Evolutionary conservation across 208 protist genomes (phyloP).

Genomic region (Leishmania major): DNA sequence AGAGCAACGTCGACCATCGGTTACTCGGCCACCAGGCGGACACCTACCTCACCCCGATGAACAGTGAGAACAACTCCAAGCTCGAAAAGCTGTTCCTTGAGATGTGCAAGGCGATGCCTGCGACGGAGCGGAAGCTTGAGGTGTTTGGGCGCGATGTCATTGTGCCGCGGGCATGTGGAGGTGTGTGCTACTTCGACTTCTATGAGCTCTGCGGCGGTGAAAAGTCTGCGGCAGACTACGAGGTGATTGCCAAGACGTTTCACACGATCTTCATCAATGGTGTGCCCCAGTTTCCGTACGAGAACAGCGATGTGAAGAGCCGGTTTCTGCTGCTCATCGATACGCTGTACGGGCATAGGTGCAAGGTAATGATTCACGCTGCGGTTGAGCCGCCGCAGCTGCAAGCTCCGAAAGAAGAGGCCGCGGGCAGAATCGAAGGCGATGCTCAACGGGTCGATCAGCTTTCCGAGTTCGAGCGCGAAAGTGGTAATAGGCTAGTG

Average conservation of each 20-base stretch:
- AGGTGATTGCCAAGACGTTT: conserved; percentile 84
- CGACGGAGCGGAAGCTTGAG: conserved; percentile 40
- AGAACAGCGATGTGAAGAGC: conserved; percentile 80
- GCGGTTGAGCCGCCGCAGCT: conserved; percentile 58
- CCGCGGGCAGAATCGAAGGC: conserved; percentile 20
- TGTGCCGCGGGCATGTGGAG: conserved; percentile 62
- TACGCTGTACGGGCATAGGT: conserved; percentile 84
- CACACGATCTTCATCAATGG: conserved; percentile 90
- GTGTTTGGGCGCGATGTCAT: conserved; percentile 87
- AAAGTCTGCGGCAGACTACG: conserved; percentile 85
- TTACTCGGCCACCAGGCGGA: conserved; percentile 70
- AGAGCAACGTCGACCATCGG: conserved; percentile 93
- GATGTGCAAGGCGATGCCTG: conserved; percentile 84
- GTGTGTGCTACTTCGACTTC: conserved; percentile 87
- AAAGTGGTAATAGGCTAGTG: conserved; percentile 72
- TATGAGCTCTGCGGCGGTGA: conserved; percentile 71
- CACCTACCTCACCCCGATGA: conserved; percentile 74
- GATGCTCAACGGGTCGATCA: conserved; percentile 40
- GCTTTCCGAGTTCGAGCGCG: conserved; percentile 71
- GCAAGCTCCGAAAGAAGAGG: conserved; percentile 45
- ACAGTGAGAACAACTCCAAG: conserved; percentile 53
- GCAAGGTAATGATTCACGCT: conserved; percentile 81
- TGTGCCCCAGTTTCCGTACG: conserved; percentile 77
- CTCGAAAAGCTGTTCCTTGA: conserved; percentile 83
- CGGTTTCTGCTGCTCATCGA: conserved; percentile 92